A percentile compares a stretch with the other conserved stretches of the same genome.
Evolutionary conservation across 495 filamentous ascomycete genomes (phyloP).

Genomic region (Tuber aestivum): DNA sequence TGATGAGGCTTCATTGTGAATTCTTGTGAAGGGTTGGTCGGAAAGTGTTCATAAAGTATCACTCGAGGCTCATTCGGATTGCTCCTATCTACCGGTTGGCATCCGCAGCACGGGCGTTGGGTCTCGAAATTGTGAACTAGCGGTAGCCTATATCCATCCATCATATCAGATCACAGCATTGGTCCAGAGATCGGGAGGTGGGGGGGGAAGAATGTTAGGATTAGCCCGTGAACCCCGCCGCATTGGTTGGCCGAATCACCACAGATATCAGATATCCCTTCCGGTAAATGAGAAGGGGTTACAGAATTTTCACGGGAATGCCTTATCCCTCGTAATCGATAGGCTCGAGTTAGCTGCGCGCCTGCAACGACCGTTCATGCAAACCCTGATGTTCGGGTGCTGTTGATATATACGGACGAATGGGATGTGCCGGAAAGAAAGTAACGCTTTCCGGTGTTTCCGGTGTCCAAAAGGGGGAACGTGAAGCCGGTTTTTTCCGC

Average conservation of each 20-base stretch:
- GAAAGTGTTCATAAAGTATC: background rate
- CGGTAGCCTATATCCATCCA: background rate
- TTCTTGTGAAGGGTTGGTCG: background rate
- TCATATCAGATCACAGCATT: background rate
- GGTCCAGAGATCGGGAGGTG: background rate
- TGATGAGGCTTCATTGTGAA: background rate
- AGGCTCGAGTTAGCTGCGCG: background rate
- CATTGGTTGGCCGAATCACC: background rate
- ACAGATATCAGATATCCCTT: background rate
- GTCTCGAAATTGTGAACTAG: background rate
- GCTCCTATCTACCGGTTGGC: background rate
- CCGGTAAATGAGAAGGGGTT: background rate
- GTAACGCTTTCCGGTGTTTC: background rate
- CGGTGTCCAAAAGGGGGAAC: background rate
- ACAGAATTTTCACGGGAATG: background rate
- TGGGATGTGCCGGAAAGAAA: background rate
- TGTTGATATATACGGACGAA: background rate
- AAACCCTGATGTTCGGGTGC: background rate
- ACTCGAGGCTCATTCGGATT: background rate
- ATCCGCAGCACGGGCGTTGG: background rate
- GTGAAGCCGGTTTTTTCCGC: background rate
- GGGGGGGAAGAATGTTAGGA: background rate
- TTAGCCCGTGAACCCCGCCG: background rate
- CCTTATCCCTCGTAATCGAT: background rate
- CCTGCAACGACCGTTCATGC: background rate